Base-by-base conservation (phyloP, 1,284 basidiomycete genomes). In the Kalmanozyma brasiliensis region DNA sequence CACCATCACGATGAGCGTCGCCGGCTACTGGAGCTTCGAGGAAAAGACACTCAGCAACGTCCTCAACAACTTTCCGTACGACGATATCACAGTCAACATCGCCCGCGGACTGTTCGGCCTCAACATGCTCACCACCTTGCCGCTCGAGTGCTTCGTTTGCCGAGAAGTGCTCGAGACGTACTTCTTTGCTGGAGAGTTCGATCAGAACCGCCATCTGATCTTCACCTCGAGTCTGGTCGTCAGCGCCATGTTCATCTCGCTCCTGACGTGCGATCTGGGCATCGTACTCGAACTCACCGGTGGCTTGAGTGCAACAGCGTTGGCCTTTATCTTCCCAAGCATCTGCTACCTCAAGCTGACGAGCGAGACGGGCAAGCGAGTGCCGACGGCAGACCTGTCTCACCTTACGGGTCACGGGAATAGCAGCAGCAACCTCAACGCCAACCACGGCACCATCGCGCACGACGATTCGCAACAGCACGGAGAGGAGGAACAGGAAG, bases 81-180 rank as follows among this genome's bases (percentile, higher is more conserved):
- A 78, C 29, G 80, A 82, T 46, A 59, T 71, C 11, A 61, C 79
- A 26, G 79, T 82, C 51, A 81, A 98, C 81, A 86, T 98, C 51
- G 95, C 95, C 7, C 87, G 94, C 20, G 92, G 97, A 76, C 93
- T 91, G 77, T 98, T 98, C 78, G 95, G 95, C 5, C 83, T 95
- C 62, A 98, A 98, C 84, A 98, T 98, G 95, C 95, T 96, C 76
- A 96, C 94, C 1, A 98, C 95, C 0, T 87, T 94, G 17, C 93
- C 93, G 0, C 85, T 97, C 44, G 93, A 97, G 79, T 85, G 93
- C 19, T 96, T 97, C 80, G 93, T 97, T 14, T 96, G 94, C 78
- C 87, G 93, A 84, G 93, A 97, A 85, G 92, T 44, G 30, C 57
- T 56, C 13, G 79, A 81, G 45, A 79, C 76, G 20, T 70, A 79